Evolutionary conservation across 768 basidiomycete genomes (phyloP), one percentile per base, ranked within the genome.

Genomic region (Phaeotremella skinneri): DNA sequence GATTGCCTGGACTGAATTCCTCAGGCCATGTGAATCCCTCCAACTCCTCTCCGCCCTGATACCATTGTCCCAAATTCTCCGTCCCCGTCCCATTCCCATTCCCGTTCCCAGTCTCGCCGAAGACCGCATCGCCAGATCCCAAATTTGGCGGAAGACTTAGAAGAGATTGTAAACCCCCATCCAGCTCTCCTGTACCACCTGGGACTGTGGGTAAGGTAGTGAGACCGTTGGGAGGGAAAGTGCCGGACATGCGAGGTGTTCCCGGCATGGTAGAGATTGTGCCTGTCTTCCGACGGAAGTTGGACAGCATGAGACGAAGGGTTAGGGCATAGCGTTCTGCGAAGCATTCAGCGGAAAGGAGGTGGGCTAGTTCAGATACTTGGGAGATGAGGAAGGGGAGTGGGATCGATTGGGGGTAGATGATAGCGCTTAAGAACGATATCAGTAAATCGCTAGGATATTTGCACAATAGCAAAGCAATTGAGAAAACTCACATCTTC

Each of bases 301-400:
- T 91, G 49, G 90, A 87, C 52, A 96, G 83, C 91, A 94, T 93
- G 70, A 96, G 87, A 53, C 91, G 87, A 25, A 97, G 80, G 4
- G 92, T 90, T 34, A 93, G 80, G 1, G 92, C 91, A 73, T 96
- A 94, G 47, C 92, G 84, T 79, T 96, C 92, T 14, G 92, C 92
- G 30, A 90, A 90, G 34, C 93, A 91, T 57, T 94, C 92, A 21
- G 66, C 59, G 3, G 90, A 90, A 47, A 96, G 81, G 47, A 97
- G 79, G 67, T 91, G 89, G 0, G 90, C 87, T 34, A 97, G 82
- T 75, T 94, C 90, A 71, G 92, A 89, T 42, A 94, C 91, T 76
- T 94, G 91, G 2, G 78, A 81, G 47, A 85, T 87, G 73, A 93
- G 90, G 7, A 83, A 82, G 17, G 79, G 81, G 27, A 93, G 79